A percentile compares a stretch with the other conserved stretches of the same genome.
Conservation (phyloP, 352 stramenopile genomes). For the Chrysophaeum taylorii region DNA sequence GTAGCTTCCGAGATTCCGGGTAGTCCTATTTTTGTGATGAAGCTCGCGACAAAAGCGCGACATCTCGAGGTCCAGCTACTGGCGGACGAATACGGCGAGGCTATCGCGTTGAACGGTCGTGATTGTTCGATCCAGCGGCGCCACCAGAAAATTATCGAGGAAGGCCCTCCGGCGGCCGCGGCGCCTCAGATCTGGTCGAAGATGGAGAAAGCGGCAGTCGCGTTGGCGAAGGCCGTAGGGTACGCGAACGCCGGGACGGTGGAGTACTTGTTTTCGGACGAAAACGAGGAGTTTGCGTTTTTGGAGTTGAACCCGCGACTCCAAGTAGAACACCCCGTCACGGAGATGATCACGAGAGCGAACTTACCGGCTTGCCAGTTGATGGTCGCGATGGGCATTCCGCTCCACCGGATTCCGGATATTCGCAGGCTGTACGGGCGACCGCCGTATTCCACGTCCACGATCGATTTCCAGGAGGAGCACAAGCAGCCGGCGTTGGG, state of each 20-base stretch:
- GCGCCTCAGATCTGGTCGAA: slow-evolving; percentile 81
- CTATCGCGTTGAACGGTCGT: slow-evolving; percentile 93
- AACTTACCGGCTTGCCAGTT: slow-evolving; percentile 87
- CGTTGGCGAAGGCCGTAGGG: slow-evolving; percentile 91
- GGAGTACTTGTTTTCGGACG: slow-evolving; percentile 97
- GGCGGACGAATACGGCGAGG: slow-evolving; percentile 94
- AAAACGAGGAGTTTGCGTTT: slow-evolving; percentile 92
- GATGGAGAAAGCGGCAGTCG: slow-evolving; percentile 95
- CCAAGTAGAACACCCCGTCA: slow-evolving; percentile 97
- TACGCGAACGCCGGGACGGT: slow-evolving; percentile 99
- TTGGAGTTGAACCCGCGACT: slow-evolving; percentile 98
- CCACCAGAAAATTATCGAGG: slow-evolving; percentile 99
- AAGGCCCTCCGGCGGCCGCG: slow-evolving; percentile 86
- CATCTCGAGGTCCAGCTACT: slow-evolving; percentile 99
- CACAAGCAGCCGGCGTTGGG: slow-evolving; percentile 52
- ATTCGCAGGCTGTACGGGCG: slow-evolving; percentile 92
- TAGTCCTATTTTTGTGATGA: slow-evolving; percentile 99
- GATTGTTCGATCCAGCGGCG: slow-evolving; percentile 98
- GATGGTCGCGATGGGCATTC: slow-evolving; percentile 98
- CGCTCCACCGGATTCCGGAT: slow-evolving; percentile 93
- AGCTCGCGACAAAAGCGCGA: slow-evolving; percentile 84
- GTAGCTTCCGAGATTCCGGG: slow-evolving; percentile 95
- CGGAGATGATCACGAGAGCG: slow-evolving; percentile 96
- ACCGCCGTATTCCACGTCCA: slow-evolving; percentile 67
- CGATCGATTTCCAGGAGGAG: slow-evolving; percentile 89